Conservation (phyloP, 305 asterid species). For the Rubia balearica region DNA sequence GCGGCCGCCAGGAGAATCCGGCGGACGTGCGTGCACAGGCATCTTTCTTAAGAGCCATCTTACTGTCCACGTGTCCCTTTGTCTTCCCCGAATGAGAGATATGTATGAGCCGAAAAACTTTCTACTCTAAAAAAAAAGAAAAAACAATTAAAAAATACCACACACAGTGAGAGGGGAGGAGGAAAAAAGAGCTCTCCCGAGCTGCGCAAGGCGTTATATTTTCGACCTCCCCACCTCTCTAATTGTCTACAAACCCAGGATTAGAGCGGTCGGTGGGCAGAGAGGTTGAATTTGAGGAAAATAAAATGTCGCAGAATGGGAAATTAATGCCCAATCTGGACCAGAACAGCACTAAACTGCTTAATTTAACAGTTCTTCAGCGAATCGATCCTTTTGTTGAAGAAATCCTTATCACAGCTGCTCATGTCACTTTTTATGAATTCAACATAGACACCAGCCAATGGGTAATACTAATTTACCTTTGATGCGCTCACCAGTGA, state of each 20-base stretch:
- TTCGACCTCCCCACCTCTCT: not conserved
- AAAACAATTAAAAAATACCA: not conserved
- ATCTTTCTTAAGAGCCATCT: not conserved
- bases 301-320: slow-evolving; percentile 25
- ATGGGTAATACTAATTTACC: slow-evolving; percentile 45
- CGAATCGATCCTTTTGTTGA: slow-evolving; percentile 73
- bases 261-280: not conserved
- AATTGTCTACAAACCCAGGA: not conserved
- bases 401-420: slow-evolving; percentile 69
- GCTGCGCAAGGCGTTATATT: slow-evolving; percentile 5
- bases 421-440: slow-evolving; percentile 73
- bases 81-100: not conserved
- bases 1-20: not conserved
- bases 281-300: not conserved
- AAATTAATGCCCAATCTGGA: slow-evolving; percentile 81
- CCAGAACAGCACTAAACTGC: slow-evolving; percentile 59
- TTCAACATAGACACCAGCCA: slow-evolving; percentile 54
- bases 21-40: too few species aligned
- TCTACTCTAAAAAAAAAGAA: not conserved
- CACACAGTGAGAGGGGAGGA: slow-evolving; percentile 1
- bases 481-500: not conserved
- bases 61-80: slow-evolving; percentile 10
- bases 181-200: not conserved
- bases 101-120: not conserved
- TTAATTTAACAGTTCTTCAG: slow-evolving; percentile 79